Conservation (phyloP, 1,139 yeast species). For the Nadsonia commutata region DNA sequence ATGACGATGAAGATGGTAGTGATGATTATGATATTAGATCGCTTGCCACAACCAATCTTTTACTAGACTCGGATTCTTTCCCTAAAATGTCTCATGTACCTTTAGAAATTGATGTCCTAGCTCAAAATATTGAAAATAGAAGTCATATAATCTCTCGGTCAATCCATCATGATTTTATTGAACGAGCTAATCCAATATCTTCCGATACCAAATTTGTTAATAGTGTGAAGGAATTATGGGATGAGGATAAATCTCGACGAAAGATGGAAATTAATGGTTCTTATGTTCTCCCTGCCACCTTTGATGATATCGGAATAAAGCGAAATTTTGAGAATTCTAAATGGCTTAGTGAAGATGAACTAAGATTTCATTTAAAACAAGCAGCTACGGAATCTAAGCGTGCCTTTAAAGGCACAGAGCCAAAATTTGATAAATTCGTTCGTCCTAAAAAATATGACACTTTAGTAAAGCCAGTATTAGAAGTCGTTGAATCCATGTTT, state of each 20-base stretch:
- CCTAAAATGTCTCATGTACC: conserved; percentile 46
- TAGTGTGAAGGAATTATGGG: conserved; percentile 47
- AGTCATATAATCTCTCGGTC: conserved; percentile 29
- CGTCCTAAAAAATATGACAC: background rate
- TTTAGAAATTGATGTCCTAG: conserved; percentile 55
- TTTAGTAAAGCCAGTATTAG: conserved; percentile 16
- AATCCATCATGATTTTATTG: conserved; percentile 37
- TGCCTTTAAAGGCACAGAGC: background rate
- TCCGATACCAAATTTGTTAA: conserved; percentile 29
- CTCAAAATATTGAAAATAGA: conserved; percentile 46
- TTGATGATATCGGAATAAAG: background rate
- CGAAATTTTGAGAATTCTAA: conserved; percentile 2
- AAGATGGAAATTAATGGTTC: conserved; percentile 25
- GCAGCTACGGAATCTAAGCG: background rate
- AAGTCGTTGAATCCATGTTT: conserved; percentile 14
- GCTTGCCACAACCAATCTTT: background rate
- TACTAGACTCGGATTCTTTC: conserved; percentile 13
- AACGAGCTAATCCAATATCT: conserved; percentile 15
- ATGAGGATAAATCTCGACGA: conserved; percentile 47
- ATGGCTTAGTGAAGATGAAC: conserved; percentile 24
- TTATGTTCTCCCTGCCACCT: conserved; percentile 11
- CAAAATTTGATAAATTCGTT: background rate
- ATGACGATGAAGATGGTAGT: conserved; percentile 9
- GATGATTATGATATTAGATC: conserved; percentile 6
- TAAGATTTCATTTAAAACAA: conserved; percentile 14